Evolutionary conservation across 306 rosid genomes (phyloP), one percentile per base, ranked within the genome.

Genomic region (Begonia fuchsioides): DNA sequence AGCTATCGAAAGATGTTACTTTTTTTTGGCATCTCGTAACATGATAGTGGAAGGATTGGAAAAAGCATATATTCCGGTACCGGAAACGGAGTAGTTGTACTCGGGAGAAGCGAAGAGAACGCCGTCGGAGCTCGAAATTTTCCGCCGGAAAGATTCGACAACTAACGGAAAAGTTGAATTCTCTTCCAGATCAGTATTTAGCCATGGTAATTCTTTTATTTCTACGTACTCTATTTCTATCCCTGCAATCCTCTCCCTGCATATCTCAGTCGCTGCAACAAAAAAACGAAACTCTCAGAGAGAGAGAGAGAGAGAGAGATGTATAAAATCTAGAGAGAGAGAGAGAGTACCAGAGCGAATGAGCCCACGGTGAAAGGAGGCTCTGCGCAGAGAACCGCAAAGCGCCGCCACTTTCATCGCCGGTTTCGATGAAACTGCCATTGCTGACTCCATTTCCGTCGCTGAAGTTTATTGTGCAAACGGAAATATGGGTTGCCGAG

Each of bases 101-200:
- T 86, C 96, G 0, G 96, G 93, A 13, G 93, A 76, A 57, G 96
- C 94, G 10, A 86, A 82, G 43, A 82, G 86, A 63, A 74, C 0
- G 68, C 78, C 52, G 56, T 86, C 73, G 4, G 94, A 81, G 40
- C 61, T 74, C 2, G 44, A 74, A 68, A 86, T 74, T 55, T 72
- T 72, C 44, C 20, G 48, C 1, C 96, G 90, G 56, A 82, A 79
- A 5, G 78, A 74, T 55, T 86, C 76, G 4, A 86, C 76, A 38
- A 32, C 58, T 7, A 75, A 56, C 3, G 96, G 90, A 44, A 16
- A 86, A 0, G 66, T 70, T 0, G 83, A 81, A 0, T 68, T 16
- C 11, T 43, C 48, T 32, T 86, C 96, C 54, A 86, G 78, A 58
- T 86, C 96, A 18, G 86, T 82, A 63, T 79, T 76, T 39, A 76